Base-by-base conservation (phyloP, 441 rosid species). In the Geranium incanum region DNA sequence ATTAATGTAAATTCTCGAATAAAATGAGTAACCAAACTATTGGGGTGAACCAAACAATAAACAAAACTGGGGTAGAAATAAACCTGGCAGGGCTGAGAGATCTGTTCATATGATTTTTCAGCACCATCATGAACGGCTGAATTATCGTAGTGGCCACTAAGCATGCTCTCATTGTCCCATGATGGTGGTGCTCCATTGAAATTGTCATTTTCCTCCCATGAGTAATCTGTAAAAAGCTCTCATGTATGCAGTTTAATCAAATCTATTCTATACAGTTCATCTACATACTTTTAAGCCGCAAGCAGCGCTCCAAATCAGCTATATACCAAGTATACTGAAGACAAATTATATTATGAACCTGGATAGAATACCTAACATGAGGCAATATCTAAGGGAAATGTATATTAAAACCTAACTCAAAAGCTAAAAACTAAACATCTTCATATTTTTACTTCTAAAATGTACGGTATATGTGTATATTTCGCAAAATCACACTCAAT, bases 41-140 rank as follows among this genome's bases (percentile, higher is more conserved):
- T 15, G 4, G 21, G 62, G 16, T 55, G 7, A 55, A 12, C 5
- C 62, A 43, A 55, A 55, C 21, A 15, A 55, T n/a, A 3, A 12
- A n/a, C 8, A 55, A 55, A 55, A 55, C 21, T 13, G 21, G 62
- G 19, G 1, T 55, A 28, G 64, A 78, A 67, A 23, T 68, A n/a
- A 73, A 92, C 99, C 97, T 88, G 95, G 57, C 95, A 91, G 72
- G 99, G 99, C 77, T 86, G 92, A 75, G 97, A 85, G 72, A 94
- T 91, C 41, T 90, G 89, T 15, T 79, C 68, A 70, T 81, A 75
- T 11, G 83, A 57, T 72, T 81, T 87, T 69, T 88, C 93, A 64
- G 67, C 85, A 82, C 90, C 97, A 55, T 87, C 84, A 70, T 80
- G 84, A 67, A 75, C 82, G 71, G 80, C 75, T 75, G 78, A 90